Evolutionary conservation across 495 filamentous ascomycete species (phyloP), one percentile per base, ranked within the genome.

Genomic region (Neurospora sp.): DNA sequence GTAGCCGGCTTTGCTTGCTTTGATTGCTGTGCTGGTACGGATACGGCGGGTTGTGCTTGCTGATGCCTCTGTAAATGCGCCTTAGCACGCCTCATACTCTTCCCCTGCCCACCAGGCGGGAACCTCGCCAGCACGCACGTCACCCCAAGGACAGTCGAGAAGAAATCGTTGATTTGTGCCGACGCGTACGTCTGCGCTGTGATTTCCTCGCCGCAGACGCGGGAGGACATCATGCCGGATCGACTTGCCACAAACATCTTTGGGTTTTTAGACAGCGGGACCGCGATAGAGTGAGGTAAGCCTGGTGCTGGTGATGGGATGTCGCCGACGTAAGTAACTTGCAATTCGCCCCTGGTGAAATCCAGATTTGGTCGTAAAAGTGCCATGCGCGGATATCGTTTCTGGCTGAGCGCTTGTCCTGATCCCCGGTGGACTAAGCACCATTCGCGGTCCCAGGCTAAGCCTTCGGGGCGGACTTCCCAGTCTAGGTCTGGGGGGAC

Each of bases 371-470:
- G 93, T 44, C 87, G 84, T 48, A 98, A 87, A 12, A 97, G 86
- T 5, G 92, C 90, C 94, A 98, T 97, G 20, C 84, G 86, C 3
- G 93, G 92, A 77, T 96, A 90, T 72, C 88, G 84, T 81, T 97
- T 97, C 79, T 96, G 93, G 75, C 87, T 94, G 69, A 98, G 81
- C 0, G 90, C 92, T 69, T 88, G 88, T 0, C 90, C 90, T 3
- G 93, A 94, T 10, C 93, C 92, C 77, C 90, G 89, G 79, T 97
- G 93, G 18, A 98, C 87, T 18, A 98, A 81, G 78, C 93, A 97
- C 94, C 94, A 98, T 82, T 98, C 94, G 70, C 94, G 84, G 80
- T 98, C 94, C 94, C 94, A 97, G 20, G 90, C 91, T 7, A 98
- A 83, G 0, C 94, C 94, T 81, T 96, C 92, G 18, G 84, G 82